Percentiles rank a stretch among this genome's conserved stretches.
Conservation (phyloP, 1,284 basidiomycete genomes). For the Heterobasidion annosum region DNA sequence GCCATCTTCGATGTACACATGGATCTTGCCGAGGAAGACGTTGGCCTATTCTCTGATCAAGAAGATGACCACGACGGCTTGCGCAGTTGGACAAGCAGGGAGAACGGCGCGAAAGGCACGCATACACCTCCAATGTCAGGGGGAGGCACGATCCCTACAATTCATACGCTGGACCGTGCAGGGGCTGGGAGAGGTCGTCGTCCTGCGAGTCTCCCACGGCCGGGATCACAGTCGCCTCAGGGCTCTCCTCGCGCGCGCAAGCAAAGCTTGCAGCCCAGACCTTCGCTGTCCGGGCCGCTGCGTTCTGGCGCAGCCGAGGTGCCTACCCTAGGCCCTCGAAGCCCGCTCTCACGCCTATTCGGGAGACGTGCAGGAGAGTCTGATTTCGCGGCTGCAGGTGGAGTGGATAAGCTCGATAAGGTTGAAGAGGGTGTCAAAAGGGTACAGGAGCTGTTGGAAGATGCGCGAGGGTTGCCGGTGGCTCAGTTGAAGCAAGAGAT, state of each 20-base stretch:
- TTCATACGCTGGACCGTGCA: constrained; percentile 4
- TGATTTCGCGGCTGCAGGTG: constrained; percentile 11
- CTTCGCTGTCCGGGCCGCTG: constrained; percentile 15
- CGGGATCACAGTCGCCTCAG: not conserved
- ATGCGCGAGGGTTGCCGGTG: constrained; percentile 52
- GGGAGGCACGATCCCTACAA: not conserved
- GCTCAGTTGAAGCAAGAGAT: constrained; percentile 64
- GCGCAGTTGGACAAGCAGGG: constrained; percentile 14
- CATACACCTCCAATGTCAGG: constrained; percentile 5
- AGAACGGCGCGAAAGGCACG: constrained; percentile 13
- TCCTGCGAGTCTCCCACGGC: constrained; percentile 9
- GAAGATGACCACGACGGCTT: constrained; percentile 28
- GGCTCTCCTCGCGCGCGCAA: constrained; percentile 7
- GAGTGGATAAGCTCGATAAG: constrained; percentile 15
- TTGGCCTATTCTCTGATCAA: constrained; percentile 26
- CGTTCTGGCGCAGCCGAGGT: constrained; percentile 18
- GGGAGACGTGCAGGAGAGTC: constrained; percentile 10
- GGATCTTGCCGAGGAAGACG: constrained; percentile 26
- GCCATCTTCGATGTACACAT: constrained; percentile 70
- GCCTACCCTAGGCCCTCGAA: constrained; percentile 23
- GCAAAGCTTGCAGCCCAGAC: constrained; percentile 13
- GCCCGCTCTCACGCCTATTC: constrained; percentile 50
- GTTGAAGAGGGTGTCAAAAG: constrained; percentile 37
- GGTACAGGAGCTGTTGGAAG: constrained; percentile 54
- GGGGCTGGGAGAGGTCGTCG: not conserved